These are phyloP conservation scores for Tetragonia tetragonoides DNA, from an alignment of 148 eudicot genomes.

Conservation along the genomic window DNA sequence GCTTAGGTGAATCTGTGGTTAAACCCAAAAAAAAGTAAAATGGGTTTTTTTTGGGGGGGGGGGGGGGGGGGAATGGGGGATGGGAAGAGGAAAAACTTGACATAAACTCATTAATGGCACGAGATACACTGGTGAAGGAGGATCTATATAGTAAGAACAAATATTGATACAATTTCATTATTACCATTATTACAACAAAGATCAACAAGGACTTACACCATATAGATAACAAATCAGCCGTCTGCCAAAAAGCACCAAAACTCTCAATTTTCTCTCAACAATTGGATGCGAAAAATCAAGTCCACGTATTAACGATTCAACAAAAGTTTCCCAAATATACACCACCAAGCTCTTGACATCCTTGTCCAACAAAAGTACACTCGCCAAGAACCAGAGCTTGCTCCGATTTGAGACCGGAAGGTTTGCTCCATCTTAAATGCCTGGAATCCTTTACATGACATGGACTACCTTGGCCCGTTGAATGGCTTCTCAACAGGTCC, in stretches of 20 bases:
- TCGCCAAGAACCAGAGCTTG: constrained; percentile 18
- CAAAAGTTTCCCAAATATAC: constrained; percentile 18
- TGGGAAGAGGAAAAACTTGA: no score
- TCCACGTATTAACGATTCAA: constrained; percentile 10
- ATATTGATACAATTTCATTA: constrained; percentile 13
- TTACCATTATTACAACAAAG: constrained; percentile 13
- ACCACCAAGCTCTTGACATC: constrained; percentile 24
- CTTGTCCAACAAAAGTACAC: constrained; percentile 14
- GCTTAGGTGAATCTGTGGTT: no score
- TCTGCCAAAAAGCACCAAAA: constrained; percentile 14
- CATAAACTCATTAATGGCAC: no score
- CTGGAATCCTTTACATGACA: constrained; percentile 9
- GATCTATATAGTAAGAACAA: not conserved
- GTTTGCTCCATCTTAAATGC: not conserved
- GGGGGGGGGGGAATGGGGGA: no score
- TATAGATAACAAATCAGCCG: not conserved
- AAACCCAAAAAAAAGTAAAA: no score
- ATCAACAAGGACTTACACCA: not conserved
- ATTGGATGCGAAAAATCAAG: not conserved
- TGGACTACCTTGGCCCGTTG: not conserved
- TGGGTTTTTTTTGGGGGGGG: no score
- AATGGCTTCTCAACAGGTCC: constrained; percentile 7
- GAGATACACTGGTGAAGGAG: not conserved
- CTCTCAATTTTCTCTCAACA: not conserved
- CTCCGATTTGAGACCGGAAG: not conserved